Base-by-base conservation (phyloP, 805 yeast genomes). In the Hanseniaspora clermontiae region DNA sequence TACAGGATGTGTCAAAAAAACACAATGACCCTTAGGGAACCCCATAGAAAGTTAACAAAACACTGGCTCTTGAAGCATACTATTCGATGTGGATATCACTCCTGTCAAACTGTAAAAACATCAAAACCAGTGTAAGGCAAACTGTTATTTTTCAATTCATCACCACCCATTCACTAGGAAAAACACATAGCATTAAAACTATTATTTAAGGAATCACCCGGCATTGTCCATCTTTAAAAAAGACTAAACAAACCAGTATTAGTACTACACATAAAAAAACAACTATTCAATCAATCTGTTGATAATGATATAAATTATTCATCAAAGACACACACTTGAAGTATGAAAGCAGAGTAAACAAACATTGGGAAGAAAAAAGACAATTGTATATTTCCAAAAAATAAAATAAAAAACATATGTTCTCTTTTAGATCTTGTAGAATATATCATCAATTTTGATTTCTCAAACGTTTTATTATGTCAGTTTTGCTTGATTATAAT, bases 121-220 rank as follows among this genome's bases (percentile, higher is more conserved):
- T 14, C n/a, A 36, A 36, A 36, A 7, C 8, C 38, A 36, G n/a
- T 36, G 38, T 36, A 36, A 36, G n/a, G 38, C 36, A 32, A 32
- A 3, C 38, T n/a, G 12, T 3, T 10, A 36, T 10, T 36, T 39
- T 17, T 39, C 8, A 39, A 15, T 38, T 15, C 40, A 38, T 40
- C 6, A 12, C 14, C n/a, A 15, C 8, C 24, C 3, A 24, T 24
- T 43, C 47, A 43, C 34, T 43, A 10, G 37, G 15, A 43, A 31
- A 24, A 29, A 29, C 24, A 24, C 31, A 42, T 42, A 42, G 45
- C 14, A 24, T 24, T 42, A 42, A 14, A 42, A 27, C 27, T 42
- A 42, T 42, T 32, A 31, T 46, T 53, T 43, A 53, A 53, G 57
- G 57, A 31, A 53, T 53, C 57, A 53, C 51, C 57, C 51, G 51